A percentile compares a stretch with the other conserved stretches of the same genome.
These are phyloP conservation scores for Pleurotus eryngii DNA, from an alignment of 768 basidiomycete species.

Conservation along the genomic window DNA sequence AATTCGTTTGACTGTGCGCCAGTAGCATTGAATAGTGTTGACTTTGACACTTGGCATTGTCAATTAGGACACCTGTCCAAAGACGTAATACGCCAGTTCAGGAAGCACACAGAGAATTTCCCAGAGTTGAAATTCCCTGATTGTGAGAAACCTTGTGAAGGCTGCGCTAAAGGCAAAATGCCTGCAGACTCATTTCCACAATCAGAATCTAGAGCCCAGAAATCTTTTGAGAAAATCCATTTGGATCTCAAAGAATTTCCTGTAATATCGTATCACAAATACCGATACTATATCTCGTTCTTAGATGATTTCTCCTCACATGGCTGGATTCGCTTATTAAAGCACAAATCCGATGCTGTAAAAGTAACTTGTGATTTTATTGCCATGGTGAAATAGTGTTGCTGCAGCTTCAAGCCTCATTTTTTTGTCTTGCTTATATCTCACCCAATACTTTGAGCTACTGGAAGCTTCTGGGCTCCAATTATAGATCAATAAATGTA, in stretches of 20 bases:
- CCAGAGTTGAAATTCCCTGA: not conserved
- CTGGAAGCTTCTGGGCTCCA: too few species aligned
- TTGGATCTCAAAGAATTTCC: slow-evolving; percentile 3
- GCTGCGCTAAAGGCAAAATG: slow-evolving; percentile 9
- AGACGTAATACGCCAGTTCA: not conserved
- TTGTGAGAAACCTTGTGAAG: not conserved
- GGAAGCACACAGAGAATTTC: not conserved
- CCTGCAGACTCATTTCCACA: not conserved
- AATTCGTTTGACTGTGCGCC: too few species aligned
- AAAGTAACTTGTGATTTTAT: slow-evolving; percentile 3
- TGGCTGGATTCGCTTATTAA: slow-evolving; percentile 8
- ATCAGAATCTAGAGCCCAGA: not conserved
- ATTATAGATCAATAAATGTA: too few species aligned
- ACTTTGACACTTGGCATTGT: not conserved
- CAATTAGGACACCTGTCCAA: not conserved
- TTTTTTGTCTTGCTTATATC: too few species aligned
- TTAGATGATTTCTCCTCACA: not conserved
- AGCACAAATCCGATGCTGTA: slow-evolving; percentile 9
- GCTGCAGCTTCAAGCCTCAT: too few species aligned
- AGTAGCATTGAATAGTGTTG: not conserved
- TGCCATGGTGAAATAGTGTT: slow-evolving; percentile 6
- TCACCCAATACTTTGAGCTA: too few species aligned
- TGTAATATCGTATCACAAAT: not conserved
- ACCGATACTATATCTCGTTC: not conserved
- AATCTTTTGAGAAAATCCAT: slow-evolving; percentile 3